phyloP scores from a whole-genome alignment of 306 rosid species.

The Adenanthera pavonina region DNA sequence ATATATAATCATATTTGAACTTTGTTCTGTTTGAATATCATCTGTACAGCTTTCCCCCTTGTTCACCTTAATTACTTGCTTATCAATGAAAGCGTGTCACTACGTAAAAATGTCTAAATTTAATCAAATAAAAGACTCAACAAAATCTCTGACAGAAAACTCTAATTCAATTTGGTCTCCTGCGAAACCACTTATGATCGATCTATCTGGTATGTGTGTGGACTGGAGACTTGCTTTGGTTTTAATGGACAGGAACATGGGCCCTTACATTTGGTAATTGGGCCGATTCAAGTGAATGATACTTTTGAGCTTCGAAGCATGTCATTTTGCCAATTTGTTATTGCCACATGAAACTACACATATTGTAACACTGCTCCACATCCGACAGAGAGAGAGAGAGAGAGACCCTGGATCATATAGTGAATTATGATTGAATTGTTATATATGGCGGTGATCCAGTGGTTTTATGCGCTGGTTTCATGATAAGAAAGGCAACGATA shows the following conservation, averaged over 20 bases:
- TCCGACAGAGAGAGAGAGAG: conserved; percentile 28
- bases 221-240: background rate
- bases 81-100: too few relatives aligned
- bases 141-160: background rate
- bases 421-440: background rate
- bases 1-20: too few relatives aligned
- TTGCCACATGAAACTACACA: background rate
- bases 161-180: background rate
- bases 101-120: too few relatives aligned
- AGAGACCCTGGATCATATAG: conserved; percentile 17
- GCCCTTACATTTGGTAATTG: background rate
- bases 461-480: conserved; percentile 45
- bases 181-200: background rate
- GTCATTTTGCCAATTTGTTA: background rate
- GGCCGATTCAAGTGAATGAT: background rate
- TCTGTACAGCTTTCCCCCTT: too few relatives aligned
- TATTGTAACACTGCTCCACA: background rate
- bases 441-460: background rate
- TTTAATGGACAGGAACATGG: conserved; percentile 2
- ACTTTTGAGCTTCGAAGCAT: background rate
- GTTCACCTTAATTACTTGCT: too few relatives aligned
- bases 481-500: conserved; percentile 21
- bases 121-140: background rate
- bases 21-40: too few relatives aligned
- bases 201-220: background rate